phyloP scores from a whole-genome alignment of 2,329 filamentous ascomycete species.

The Coniochaeta sp. region DNA sequence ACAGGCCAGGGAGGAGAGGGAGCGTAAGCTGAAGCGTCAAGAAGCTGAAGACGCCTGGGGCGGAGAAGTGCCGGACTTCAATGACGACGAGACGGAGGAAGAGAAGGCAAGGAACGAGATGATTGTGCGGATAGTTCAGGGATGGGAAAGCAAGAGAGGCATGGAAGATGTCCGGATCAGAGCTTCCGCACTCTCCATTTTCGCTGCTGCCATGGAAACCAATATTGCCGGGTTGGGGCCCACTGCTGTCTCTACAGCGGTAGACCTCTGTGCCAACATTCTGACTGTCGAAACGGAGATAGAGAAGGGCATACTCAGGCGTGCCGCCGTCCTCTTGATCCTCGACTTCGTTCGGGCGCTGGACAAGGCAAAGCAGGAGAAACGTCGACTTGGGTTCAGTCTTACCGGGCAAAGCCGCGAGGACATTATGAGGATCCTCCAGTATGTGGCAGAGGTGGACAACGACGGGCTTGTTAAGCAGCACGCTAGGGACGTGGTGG shows the following conservation, averaged over 20 bases:
- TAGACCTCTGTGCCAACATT: conserved; percentile 58
- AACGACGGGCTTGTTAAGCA: conserved; percentile 60
- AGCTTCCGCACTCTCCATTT: conserved; percentile 60
- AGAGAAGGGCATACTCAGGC: conserved; percentile 57
- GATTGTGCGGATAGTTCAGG: conserved; percentile 52
- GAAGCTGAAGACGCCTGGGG: conserved; percentile 48
- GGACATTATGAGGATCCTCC: conserved; percentile 55
- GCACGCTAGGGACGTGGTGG: conserved; percentile 60
- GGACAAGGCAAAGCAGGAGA: conserved; percentile 40
- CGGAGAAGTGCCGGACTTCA: conserved; percentile 41
- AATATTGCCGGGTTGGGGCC: conserved; percentile 50
- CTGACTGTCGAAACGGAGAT: conserved; percentile 54
- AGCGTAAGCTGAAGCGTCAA: conserved; percentile 38
- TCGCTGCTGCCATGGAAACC: conserved; percentile 52
- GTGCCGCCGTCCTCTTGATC: conserved; percentile 58
- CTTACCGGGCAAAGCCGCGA: conserved; percentile 47
- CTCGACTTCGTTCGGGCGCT: conserved; percentile 55
- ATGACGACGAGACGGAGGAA: conserved; percentile 24
- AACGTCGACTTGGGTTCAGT: conserved; percentile 42
- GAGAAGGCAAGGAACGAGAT: conserved; percentile 40
- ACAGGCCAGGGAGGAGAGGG: conserved; percentile 43
- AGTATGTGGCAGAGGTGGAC: conserved; percentile 59
- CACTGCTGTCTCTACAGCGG: conserved; percentile 41
- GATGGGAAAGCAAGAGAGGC: conserved; percentile 60
- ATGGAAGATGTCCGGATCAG: conserved; percentile 65